phyloP scores from a whole-genome alignment of 345 rosid genomes.

The Luvunga scandens region DNA sequence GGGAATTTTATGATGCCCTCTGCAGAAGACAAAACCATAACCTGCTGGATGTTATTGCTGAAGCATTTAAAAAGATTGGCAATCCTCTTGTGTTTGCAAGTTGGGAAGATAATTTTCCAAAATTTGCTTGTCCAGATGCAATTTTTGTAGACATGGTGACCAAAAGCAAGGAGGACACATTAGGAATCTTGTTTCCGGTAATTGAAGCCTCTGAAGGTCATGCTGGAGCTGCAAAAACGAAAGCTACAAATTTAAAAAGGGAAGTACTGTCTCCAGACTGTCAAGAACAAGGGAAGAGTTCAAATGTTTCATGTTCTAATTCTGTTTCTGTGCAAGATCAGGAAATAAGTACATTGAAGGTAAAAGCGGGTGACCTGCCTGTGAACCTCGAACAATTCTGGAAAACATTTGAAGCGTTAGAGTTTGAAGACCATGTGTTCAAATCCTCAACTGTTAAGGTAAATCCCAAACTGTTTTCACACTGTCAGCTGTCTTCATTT shows the following conservation, averaged over 20 bases:
- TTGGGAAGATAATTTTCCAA: background rate
- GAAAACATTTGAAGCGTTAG: slow-evolving; percentile 11
- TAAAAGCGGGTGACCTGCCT: background rate
- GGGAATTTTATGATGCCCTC: slow-evolving; percentile 16
- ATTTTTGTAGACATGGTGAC: slow-evolving; percentile 33
- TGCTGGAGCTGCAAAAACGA: background rate
- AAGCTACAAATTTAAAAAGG: background rate
- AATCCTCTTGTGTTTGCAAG: slow-evolving; percentile 35
- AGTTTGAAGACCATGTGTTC: background rate
- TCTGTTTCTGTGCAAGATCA: background rate
- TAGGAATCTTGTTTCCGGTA: slow-evolving; percentile 23
- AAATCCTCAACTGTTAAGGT: slow-evolving; percentile 14
- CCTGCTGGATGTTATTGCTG: slow-evolving; percentile 11
- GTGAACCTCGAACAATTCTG: background rate
- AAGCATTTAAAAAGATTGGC: slow-evolving; percentile 29
- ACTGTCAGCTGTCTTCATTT: background rate
- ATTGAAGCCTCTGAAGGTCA: slow-evolving; percentile 5
- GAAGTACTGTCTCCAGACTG: background rate
- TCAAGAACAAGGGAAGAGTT: slow-evolving; percentile 6
- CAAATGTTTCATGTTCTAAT: background rate
- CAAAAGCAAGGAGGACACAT: slow-evolving; percentile 25
- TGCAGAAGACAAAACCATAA: background rate
- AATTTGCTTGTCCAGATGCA: slow-evolving; percentile 9
- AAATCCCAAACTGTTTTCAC: background rate
- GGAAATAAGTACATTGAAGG: background rate